Conservation (phyloP, 805 yeast genomes). For the Candida tallmaniae region DNA sequence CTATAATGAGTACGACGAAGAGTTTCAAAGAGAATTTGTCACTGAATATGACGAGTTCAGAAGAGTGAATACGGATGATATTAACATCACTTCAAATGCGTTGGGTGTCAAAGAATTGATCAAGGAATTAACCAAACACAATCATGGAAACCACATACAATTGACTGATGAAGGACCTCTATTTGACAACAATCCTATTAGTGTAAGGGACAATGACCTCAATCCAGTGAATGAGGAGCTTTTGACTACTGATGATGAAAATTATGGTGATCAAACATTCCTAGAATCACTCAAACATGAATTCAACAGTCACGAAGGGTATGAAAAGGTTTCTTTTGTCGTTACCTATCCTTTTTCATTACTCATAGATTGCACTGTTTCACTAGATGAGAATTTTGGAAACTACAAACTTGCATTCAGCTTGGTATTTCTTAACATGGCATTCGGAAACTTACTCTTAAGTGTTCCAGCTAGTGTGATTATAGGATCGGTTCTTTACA, state of each 20-base stretch:
- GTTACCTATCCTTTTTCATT: constrained; percentile 4
- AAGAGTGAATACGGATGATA: constrained; percentile 8
- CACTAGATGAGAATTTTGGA: constrained; percentile 5
- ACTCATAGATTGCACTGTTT: constrained; percentile 5
- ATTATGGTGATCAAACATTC: neutral
- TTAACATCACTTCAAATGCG: constrained; percentile 7
- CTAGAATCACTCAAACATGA: neutral
- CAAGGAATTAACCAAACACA: constrained; percentile 24
- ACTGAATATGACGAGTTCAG: constrained; percentile 11
- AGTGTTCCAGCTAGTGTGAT: constrained; percentile 4
- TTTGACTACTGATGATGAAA: neutral
- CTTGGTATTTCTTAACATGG: constrained; percentile 1
- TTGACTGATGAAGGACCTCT: constrained; percentile 8
- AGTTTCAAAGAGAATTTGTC: constrained; percentile 10
- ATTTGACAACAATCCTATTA: constrained; percentile 3
- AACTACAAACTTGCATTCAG: neutral
- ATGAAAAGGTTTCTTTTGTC: constrained; percentile 1
- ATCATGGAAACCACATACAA: constrained; percentile 2
- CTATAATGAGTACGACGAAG: constrained; percentile 10
- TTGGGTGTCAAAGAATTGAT: constrained; percentile 28
- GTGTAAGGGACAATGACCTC: constrained; percentile 1
- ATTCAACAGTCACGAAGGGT: neutral
- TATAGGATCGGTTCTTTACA: neutral
- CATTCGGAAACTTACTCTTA: constrained; percentile 4
- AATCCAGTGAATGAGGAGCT: neutral